These are phyloP conservation scores for Hansenula lynferdii DNA, from an alignment of 1,139 yeast species.

Conservation along the genomic window DNA sequence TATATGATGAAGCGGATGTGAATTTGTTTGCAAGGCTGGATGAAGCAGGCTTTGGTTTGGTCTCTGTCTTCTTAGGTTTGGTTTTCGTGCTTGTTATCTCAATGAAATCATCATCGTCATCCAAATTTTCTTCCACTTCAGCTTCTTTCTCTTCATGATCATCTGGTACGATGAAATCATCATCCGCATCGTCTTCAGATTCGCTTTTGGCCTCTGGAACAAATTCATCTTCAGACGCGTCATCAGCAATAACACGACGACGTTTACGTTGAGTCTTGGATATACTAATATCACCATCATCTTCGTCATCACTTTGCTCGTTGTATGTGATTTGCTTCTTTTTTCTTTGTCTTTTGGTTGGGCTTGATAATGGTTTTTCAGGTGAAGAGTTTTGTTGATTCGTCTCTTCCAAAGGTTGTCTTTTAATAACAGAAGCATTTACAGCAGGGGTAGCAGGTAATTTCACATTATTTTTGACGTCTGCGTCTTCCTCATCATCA, in stretches of 20 bases:
- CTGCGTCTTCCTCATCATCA: not conserved
- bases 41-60: conserved; percentile 4
- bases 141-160: conserved; percentile 11
- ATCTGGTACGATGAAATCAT: conserved; percentile 8
- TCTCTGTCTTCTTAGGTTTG: conserved; percentile 9
- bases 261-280: conserved; percentile 21
- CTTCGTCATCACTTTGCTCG: conserved; percentile 33
- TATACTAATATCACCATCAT: conserved; percentile 22
- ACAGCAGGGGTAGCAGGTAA: conserved; percentile 4
- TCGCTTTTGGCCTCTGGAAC: conserved; percentile 20
- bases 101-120: conserved; percentile 28
- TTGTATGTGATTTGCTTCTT: conserved; percentile 32
- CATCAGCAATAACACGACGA: conserved; percentile 24
- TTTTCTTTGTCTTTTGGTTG: conserved; percentile 17
- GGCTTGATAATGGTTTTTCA: conserved; percentile 15
- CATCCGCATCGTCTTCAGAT: conserved; percentile 21
- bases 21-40: conserved; percentile 10
- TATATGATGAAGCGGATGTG: conserved; percentile 11
- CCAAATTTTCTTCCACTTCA: conserved; percentile 15
- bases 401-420: conserved; percentile 10
- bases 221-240: conserved; percentile 23
- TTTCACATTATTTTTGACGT: too few relatives aligned
- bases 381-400: not conserved
- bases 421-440: conserved; percentile 11
- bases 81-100: conserved; percentile 13